Base-by-base conservation (phyloP, 2,329 filamentous ascomycete species). In the Hypoxylon sp. region DNA sequence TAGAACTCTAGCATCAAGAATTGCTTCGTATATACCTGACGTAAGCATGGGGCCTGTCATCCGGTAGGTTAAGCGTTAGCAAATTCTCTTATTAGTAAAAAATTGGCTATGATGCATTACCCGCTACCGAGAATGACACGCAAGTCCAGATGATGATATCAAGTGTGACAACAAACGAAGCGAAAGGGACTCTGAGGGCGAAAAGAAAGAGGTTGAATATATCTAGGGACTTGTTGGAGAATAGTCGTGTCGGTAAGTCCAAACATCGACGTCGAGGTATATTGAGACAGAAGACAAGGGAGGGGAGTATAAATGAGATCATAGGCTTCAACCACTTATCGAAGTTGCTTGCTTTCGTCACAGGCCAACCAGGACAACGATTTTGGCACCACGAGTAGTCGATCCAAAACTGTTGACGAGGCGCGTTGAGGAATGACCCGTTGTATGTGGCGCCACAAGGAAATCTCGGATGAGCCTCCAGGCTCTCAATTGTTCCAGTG, bases 1-100 rank as follows among this genome's bases (percentile, higher is more conserved):
- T 22, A 64, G n/a, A 6, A 59, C 39, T n/a, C 60, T 20, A n/a
- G 56, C 60, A n/a, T 64, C 60, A n/a, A 64, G 44, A 30, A 64
- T 39, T 1, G 60, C 60, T 47, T 64, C 60, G 10, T 59, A 59
- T n/a, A 56, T 51, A 2, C 60, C 60, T 1, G 60, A 64, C 2
- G 51, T 56, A 5, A 64, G 44, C 50, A 64, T 59, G 2, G 51
- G 55, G 6, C 60, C 48, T 26, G 7, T 7, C 24, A 26, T 26
- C 7, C 24, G 7, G 24, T 26, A n/a, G n/a, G n/a, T n/a, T n/a
- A 26, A 26, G 24, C 24, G 7, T 26, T 26, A 26, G 24, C 4
- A 26, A 26, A 4, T 26, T 26, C 7, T 4, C 24, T 26, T 26
- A 26, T 26, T 26, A 26, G 24, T 26, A 7, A 7, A 7, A 26